phyloP scores from a whole-genome alignment of 169 alveolate species.

The Eimeria acervulina region DNA sequence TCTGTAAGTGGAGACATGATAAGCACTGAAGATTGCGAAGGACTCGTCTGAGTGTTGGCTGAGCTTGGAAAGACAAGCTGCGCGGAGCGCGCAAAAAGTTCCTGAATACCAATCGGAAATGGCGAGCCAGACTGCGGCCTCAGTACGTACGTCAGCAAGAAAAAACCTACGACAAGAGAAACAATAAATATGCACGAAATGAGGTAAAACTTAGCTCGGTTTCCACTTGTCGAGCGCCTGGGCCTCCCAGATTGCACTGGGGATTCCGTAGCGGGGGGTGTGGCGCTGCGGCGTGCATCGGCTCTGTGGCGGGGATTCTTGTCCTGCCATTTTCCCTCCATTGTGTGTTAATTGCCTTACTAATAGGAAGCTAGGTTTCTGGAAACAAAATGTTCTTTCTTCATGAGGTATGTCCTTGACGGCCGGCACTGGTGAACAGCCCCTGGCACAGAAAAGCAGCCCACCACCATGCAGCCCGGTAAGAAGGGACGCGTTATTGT shows the following conservation, averaged over 20 bases:
- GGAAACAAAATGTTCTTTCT: background rate
- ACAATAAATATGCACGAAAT: background rate
- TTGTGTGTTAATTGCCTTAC: background rate
- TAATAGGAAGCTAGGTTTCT: background rate
- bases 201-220: background rate
- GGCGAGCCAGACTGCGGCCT: background rate
- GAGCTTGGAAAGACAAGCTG: background rate
- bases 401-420: background rate
- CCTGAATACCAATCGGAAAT: background rate
- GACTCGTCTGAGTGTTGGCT: background rate
- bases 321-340: background rate
- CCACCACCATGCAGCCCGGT: background rate
- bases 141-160: background rate
- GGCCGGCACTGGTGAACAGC: background rate
- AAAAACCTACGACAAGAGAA: background rate
- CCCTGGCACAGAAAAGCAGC: background rate
- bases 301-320: slow-evolving; percentile 28
- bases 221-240: background rate
- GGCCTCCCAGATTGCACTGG: background rate
- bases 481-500: background rate
- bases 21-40: background rate
- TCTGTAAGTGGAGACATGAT: slow-evolving; percentile 57
- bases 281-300: slow-evolving; percentile 1
- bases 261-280: slow-evolving; percentile 16
- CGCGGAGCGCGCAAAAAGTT: background rate